Evolutionary conservation across 2,329 filamentous ascomycete genomes (phyloP), one percentile per base, ranked within the genome.

Genomic region (Penicillium brasilianum): DNA sequence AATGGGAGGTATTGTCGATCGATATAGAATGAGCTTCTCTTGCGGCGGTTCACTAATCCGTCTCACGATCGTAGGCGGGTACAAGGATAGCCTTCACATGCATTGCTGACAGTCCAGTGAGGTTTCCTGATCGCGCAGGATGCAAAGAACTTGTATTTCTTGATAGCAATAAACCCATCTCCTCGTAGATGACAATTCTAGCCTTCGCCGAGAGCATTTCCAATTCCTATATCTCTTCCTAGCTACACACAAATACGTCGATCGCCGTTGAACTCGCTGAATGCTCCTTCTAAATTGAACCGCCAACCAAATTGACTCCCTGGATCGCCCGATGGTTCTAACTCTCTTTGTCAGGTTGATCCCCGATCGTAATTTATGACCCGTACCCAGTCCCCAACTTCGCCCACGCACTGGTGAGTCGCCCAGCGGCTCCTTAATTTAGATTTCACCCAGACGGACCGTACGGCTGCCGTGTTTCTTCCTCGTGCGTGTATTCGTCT

Each of bases 401-500:
- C 44, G 22, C 14, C 16, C 44, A 25, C 44, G 48, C 25, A n/a
- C 18, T 46, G 28, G 28, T 13, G 16, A 44, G 36, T 28, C 9
- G 0, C 5, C 28, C 30, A 22, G 53, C 53, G 43, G 4, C 22
- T 53, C 34, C 20, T 25, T 34, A 25, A 39, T 22, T 22, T 20
- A 34, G 30, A 51, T 34, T 37, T 34, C 34, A 37, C 50, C 22
- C 32, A 52, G 50, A 39, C 50, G 7, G 11, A 32, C 34, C 34
- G 34, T 37, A 53, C 49, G 49, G 34, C 30, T 2, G 36, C 34
- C 50, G 32, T 53, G 20, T 37, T 25, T 37, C 28, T 13, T 52
- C 50, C 36, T 37, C 32, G 50, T 53, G 44, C 55, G 22, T 49
- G 55, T 62, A 63, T 32, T 28, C 14, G 59, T 62, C 39, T 22